These are phyloP conservation scores for Caryopteris hybrid DNA, from an alignment of 305 asterid genomes.

Conservation along the genomic window DNA sequence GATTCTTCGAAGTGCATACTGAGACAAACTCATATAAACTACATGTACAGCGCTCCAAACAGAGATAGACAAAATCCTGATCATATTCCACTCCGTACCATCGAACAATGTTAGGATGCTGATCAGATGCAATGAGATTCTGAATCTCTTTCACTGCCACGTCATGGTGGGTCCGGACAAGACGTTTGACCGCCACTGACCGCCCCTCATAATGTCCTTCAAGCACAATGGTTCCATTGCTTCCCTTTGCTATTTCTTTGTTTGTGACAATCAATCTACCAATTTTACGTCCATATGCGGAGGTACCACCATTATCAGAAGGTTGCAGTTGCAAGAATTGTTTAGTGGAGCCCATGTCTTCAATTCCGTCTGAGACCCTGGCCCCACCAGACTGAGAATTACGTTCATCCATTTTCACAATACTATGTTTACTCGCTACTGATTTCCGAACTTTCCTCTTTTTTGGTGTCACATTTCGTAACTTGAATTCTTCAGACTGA, in stretches of 20 bases:
- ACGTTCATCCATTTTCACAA: slow-evolving; percentile 26
- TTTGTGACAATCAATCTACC: slow-evolving; percentile 59
- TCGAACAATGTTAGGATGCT: slow-evolving; percentile 80
- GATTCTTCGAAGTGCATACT: slow-evolving; percentile 33
- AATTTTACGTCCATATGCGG: slow-evolving; percentile 49
- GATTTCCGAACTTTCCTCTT: slow-evolving; percentile 67
- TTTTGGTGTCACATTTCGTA: slow-evolving; percentile 35
- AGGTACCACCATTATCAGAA: slow-evolving; percentile 15
- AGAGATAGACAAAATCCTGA: slow-evolving; percentile 72
- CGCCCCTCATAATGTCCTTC: slow-evolving; percentile 86
- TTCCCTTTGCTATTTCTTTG: slow-evolving; percentile 81
- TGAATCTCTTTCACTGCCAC: slow-evolving; percentile 88
- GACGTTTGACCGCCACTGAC: slow-evolving; percentile 84
- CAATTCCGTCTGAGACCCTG: slow-evolving; percentile 15
- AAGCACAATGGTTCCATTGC: slow-evolving; percentile 86
- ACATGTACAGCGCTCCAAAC: slow-evolving; percentile 74
- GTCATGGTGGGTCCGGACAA: slow-evolving; percentile 74
- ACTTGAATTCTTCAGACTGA: slow-evolving; percentile 34
- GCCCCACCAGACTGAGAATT: slow-evolving; percentile 14
- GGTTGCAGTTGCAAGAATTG: slow-evolving; percentile 22
- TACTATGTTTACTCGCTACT: slow-evolving; percentile 31
- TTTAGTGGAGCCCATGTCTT: slow-evolving; percentile 20
- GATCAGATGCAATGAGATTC: slow-evolving; percentile 88
- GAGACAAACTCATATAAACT: slow-evolving; percentile 63
- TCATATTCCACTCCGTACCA: slow-evolving; percentile 89